Base-by-base conservation (phyloP, 257 asterid species). In the Lantana camara region DNA sequence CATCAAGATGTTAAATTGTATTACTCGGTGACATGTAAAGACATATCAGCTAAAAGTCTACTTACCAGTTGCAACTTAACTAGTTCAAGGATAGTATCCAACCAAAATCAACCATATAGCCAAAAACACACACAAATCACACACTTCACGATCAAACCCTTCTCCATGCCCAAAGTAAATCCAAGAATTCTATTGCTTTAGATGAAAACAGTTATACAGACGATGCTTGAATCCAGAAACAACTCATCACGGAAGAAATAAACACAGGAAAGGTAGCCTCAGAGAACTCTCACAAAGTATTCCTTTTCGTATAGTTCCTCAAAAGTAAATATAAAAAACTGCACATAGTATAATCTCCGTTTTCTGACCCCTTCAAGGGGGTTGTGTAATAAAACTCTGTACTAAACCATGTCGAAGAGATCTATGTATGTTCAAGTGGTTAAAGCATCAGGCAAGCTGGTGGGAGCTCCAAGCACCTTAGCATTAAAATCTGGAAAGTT, bases 401-500 rank as follows among this genome's bases (percentile, higher is more conserved):
- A 35, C 58, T 32, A 30, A 69, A 59, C 55, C 66, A 34, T 41
- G 40, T 40, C 48, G 44, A 32, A 9, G 37, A 35, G 41, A 53
- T 22, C 30, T n/a, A 45, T 23, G 40, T 57, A n/a, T n/a, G n/a
- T 30, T 64, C 67, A 89, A 17, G 95, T 86, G 5, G 96, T 89
- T 73, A 89, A 77, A 53, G 96, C 95, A 75, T 89, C 93, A 3
- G 95, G 96, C 48, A 89, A 82, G 42, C 66, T 79, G 63, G 76
- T 75, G 5, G 82, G 80, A 19, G 87, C 85, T 1, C 96, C 95
- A 15, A 84, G 71, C 47, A 89, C 73, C 74, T 84, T 89, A 47
- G 95, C 96, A 30, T 95, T 90, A 24, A 86, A 83, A 53, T 89
- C 96, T 0, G 95, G 95, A 58, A 89, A 89, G 58, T 32, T 65